Evolutionary conservation across 805 yeast genomes (phyloP).

Genomic region (Kodamaea leandrae): DNA sequence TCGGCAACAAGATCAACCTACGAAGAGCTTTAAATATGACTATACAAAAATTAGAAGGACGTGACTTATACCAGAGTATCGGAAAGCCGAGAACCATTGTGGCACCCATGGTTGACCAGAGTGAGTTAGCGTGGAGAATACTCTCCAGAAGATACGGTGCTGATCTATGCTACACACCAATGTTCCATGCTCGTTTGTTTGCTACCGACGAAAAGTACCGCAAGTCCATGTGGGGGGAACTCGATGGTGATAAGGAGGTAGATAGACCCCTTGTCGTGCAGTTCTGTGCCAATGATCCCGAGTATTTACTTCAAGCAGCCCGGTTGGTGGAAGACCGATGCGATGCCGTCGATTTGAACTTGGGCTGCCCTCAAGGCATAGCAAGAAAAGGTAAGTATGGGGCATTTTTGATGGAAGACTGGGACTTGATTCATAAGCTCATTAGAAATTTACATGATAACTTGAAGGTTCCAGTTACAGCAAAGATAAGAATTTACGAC

Average conservation of each 20-base stretch:
- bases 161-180: slow-evolving; percentile 90
- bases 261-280: slow-evolving; percentile 93
- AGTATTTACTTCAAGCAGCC: slow-evolving; percentile 78
- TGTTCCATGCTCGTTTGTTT: slow-evolving; percentile 91
- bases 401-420: slow-evolving; percentile 93
- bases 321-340: slow-evolving; percentile 73
- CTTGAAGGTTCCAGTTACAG: slow-evolving; percentile 85
- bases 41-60: slow-evolving; percentile 43
- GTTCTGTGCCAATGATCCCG: slow-evolving; percentile 96
- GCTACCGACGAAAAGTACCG: slow-evolving; percentile 83
- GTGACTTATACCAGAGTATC: slow-evolving; percentile 64
- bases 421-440: slow-evolving; percentile 75
- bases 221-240: slow-evolving; percentile 60
- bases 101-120: slow-evolving; percentile 98
- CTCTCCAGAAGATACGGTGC: slow-evolving; percentile 89
- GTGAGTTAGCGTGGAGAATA: slow-evolving; percentile 93
- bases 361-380: slow-evolving; percentile 98
- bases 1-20: background rate
- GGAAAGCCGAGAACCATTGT: slow-evolving; percentile 81
- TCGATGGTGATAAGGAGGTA: slow-evolving; percentile 65
- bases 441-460: slow-evolving; percentile 73
- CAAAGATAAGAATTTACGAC: slow-evolving; percentile 87
- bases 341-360: slow-evolving; percentile 92
- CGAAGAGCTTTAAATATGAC: slow-evolving; percentile 7
- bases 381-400: slow-evolving; percentile 96